Conservation (phyloP, 1,284 basidiomycete species). For the Pseudozyma sp. region DNA sequence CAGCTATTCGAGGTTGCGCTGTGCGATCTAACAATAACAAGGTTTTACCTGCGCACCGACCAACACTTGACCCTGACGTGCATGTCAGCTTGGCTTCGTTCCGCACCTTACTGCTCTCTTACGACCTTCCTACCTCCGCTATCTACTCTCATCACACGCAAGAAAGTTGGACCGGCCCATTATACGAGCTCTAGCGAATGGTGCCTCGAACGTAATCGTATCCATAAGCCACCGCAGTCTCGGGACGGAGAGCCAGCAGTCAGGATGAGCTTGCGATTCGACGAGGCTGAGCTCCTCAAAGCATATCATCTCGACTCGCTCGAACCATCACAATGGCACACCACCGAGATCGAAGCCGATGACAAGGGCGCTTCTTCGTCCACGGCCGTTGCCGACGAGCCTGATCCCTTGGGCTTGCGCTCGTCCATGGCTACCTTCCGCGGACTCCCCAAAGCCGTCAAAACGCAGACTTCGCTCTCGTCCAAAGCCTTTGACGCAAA, state of each 20-base stretch:
- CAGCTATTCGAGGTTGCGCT: background rate
- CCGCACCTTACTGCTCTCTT: background rate
- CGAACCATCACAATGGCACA: constrained; percentile 67
- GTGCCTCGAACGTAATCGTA: no score
- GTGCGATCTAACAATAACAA: constrained; percentile 4
- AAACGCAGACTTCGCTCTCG: constrained; percentile 68
- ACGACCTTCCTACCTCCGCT: background rate
- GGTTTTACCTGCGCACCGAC: constrained; percentile 14
- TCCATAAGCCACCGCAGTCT: no score
- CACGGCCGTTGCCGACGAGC: constrained; percentile 55
- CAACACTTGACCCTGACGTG: constrained; percentile 9
- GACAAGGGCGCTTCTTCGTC: constrained; percentile 26
- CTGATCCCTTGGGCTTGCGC: constrained; percentile 69
- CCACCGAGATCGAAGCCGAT: constrained; percentile 29
- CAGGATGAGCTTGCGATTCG: constrained; percentile 54
- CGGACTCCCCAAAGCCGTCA: constrained; percentile 37
- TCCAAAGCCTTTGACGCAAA: constrained; percentile 98
- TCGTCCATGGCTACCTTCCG: constrained; percentile 70
- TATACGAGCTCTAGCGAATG: background rate
- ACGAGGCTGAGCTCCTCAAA: constrained; percentile 68
- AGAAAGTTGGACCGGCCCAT: background rate
- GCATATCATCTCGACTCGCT: constrained; percentile 69
- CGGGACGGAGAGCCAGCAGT: background rate
- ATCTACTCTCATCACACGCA: background rate
- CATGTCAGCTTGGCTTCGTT: background rate